Evolutionary conservation across 176 grass and related monocot genomes (phyloP).

Genomic region (Aegilops umbellulata): DNA sequence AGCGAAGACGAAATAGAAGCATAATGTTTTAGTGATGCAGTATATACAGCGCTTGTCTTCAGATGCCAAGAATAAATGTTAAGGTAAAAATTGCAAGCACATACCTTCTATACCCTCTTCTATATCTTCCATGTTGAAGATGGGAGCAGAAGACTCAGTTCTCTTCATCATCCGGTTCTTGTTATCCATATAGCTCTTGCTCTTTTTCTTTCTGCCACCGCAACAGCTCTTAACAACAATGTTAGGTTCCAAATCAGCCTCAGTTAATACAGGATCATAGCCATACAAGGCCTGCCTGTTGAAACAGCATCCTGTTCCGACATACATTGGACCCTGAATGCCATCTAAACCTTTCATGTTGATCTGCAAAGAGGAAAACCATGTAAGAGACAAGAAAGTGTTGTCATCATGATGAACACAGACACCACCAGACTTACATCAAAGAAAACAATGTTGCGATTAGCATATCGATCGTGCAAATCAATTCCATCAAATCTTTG

Average conservation of each 20-base stretch:
- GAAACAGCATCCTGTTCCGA: constrained; percentile 99
- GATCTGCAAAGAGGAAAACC: constrained; percentile 61
- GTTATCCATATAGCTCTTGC: constrained; percentile 91
- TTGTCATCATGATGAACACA: neutral
- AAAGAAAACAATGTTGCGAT: constrained; percentile 99
- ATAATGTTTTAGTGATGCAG: constrained; percentile 1
- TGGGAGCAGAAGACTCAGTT: constrained; percentile 95
- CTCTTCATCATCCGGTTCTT: constrained; percentile 94
- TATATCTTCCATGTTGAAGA: constrained; percentile 99
- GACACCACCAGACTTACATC: constrained; percentile 60
- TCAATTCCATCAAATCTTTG: constrained; percentile 99
- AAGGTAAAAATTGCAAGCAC: constrained; percentile 22
- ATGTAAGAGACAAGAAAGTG: constrained; percentile 20
- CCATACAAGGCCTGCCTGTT: constrained; percentile 97
- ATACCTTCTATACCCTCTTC: constrained; percentile 97
- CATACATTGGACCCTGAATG: constrained; percentile 96
- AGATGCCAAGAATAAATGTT: neutral
- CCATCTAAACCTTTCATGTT: constrained; percentile 99
- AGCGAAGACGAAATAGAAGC: neutral
- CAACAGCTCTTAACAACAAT: constrained; percentile 91
- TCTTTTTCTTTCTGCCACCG: constrained; percentile 95
- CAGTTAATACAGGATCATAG: constrained; percentile 95
- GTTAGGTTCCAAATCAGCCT: constrained; percentile 97
- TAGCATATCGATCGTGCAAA: constrained; percentile 96
- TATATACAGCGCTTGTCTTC: neutral